Conservation (phyloP, 257 asterid species). For the Anisodus acutangulus region DNA sequence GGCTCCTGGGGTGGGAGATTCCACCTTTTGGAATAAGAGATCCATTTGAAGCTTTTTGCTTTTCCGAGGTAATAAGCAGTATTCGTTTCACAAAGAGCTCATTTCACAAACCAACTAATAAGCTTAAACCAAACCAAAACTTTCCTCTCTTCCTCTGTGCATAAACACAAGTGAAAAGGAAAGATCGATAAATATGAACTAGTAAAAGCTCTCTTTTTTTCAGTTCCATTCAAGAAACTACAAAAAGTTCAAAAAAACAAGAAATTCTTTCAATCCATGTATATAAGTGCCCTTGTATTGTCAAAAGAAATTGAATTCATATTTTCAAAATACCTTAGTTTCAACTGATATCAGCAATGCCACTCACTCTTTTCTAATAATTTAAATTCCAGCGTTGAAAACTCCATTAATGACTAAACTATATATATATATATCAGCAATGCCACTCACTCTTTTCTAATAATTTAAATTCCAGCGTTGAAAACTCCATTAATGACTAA, state of each 20-base stretch:
- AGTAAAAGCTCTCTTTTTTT: background rate
- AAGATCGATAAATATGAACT: conserved; percentile 28
- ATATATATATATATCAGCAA: conserved; percentile 28
- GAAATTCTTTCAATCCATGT: conserved; percentile 28
- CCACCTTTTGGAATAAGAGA: no score
- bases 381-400: conserved; percentile 34
- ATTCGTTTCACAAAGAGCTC: no score
- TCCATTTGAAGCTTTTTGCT: no score
- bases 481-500: conserved; percentile 35
- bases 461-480: conserved; percentile 32
- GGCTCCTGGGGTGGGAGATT: no score
- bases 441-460: conserved; percentile 43
- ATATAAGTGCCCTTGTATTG: conserved; percentile 42
- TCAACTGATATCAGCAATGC: conserved; percentile 34
- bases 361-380: conserved; percentile 40
- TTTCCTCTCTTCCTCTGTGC: conserved; percentile 22
- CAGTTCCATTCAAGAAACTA: conserved; percentile 6
- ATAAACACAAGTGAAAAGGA: conserved; percentile 26
- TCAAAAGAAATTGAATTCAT: background rate
- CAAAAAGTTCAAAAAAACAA: conserved; percentile 9
- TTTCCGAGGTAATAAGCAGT: conserved; percentile 43
- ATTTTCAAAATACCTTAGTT: conserved; percentile 27
- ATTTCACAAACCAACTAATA: conserved; percentile 33
- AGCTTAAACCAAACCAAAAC: conserved; percentile 4
- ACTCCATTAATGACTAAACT: conserved; percentile 35